Percentiles rank a stretch among this genome's conserved stretches.
These are phyloP conservation scores for Plasmodium malariae DNA, from an alignment of 169 alveolate genomes.

Conservation along the genomic window DNA sequence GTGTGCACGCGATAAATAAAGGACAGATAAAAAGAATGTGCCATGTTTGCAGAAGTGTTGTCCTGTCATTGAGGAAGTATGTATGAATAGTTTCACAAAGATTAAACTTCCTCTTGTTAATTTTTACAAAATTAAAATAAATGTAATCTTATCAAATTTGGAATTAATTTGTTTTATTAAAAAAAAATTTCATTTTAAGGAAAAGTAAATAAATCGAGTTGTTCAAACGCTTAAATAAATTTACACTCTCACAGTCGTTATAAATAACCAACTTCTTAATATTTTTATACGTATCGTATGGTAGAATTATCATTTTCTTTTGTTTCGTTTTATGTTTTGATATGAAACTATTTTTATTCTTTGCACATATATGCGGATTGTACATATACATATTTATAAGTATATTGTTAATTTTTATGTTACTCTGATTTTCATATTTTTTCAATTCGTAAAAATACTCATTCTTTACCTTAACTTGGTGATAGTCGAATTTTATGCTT, in stretches of 20 bases:
- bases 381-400: constrained; percentile 67
- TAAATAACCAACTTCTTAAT: constrained; percentile 33
- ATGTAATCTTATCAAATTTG: no score
- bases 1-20: no score
- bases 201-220: constrained; percentile 24
- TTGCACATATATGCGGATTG: constrained; percentile 60
- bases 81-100: no score
- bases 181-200: constrained; percentile 40
- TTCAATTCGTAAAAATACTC: constrained; percentile 60
- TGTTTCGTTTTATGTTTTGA: constrained; percentile 19
- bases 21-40: no score
- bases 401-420: constrained; percentile 47
- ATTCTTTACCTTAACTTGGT: constrained; percentile 31
- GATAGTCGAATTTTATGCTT: constrained; percentile 52
- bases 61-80: no score
- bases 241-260: background rate
- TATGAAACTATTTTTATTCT: constrained; percentile 11
- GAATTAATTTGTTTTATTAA: constrained; percentile 20
- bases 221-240: constrained; percentile 41
- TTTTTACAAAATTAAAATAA: no score
- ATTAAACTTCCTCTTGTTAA: no score
- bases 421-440: constrained; percentile 47
- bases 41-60: no score
- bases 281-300: constrained; percentile 71
- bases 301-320: constrained; percentile 64